Evolutionary conservation across 2,329 filamentous ascomycete species (phyloP).

Genomic region (Cercospora canescens): DNA sequence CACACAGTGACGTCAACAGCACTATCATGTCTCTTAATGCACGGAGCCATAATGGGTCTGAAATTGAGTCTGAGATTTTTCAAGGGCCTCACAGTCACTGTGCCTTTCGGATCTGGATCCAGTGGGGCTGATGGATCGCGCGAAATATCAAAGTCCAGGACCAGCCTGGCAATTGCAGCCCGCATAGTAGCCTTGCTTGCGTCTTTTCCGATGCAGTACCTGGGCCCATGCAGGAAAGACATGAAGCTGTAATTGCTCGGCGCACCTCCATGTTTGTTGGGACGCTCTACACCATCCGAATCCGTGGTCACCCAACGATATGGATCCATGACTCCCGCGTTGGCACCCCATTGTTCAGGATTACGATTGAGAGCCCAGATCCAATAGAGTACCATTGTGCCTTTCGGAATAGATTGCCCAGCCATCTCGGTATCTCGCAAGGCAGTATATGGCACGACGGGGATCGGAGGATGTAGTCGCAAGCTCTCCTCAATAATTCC

Average conservation of each 20-base stretch:
- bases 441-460: background rate
- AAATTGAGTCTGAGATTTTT: background rate
- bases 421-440: background rate
- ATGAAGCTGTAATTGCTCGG: background rate
- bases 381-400: background rate
- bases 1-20: too few species aligned
- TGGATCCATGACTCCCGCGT: background rate
- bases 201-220: background rate
- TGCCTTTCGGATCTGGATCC: background rate
- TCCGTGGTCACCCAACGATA: background rate
- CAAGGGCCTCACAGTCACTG: background rate
- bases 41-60: background rate
- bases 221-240: background rate
- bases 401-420: background rate
- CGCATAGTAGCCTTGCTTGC: background rate
- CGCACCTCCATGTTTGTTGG: background rate
- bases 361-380: background rate
- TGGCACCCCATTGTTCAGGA: background rate
- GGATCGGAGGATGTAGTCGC: background rate
- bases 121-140: background rate
- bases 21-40: background rate
- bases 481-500: background rate
- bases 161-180: background rate
- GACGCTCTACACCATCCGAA: background rate
- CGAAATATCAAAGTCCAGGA: background rate